Percentiles rank a stretch among this genome's conserved stretches.
phyloP scores from a whole-genome alignment of 352 stramenopile genomes.

The Pythium volutum region DNA sequence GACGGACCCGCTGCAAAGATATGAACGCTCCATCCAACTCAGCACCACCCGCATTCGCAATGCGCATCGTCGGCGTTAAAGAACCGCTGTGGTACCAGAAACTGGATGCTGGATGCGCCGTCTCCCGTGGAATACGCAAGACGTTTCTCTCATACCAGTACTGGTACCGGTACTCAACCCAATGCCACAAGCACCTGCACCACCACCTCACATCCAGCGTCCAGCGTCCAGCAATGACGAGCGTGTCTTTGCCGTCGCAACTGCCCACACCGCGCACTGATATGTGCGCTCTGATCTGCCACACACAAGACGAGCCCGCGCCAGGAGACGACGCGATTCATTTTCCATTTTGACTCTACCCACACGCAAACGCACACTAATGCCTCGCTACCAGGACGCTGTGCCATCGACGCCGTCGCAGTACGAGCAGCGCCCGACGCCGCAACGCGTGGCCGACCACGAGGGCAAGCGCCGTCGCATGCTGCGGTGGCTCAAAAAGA shows the following conservation, averaged over 20 bases:
- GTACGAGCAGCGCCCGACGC: slow-evolving; percentile 39
- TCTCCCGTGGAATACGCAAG: neutral
- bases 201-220: too few relatives aligned
- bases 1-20: neutral
- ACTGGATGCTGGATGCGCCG: neutral
- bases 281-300: too few relatives aligned
- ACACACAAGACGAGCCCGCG: too few relatives aligned
- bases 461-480: slow-evolving; percentile 56
- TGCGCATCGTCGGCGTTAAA: neutral
- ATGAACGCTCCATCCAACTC: neutral
- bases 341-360: neutral
- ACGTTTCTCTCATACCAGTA: too few relatives aligned
- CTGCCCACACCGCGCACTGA: too few relatives aligned
- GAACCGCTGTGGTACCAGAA: neutral
- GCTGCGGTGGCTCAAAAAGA: slow-evolving; percentile 61
- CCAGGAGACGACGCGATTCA: neutral
- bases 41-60: neutral
- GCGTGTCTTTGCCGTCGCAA: neutral
- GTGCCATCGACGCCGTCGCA: slow-evolving; percentile 13
- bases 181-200: neutral
- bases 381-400: neutral
- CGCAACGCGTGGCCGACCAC: slow-evolving; percentile 27
- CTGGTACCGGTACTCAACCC: too few relatives aligned
- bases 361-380: neutral
- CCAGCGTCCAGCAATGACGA: neutral